A percentile compares a stretch with the other conserved stretches of the same genome.
phyloP scores from a whole-genome alignment of 1,139 yeast species.

The Protomyces inundatus region DNA sequence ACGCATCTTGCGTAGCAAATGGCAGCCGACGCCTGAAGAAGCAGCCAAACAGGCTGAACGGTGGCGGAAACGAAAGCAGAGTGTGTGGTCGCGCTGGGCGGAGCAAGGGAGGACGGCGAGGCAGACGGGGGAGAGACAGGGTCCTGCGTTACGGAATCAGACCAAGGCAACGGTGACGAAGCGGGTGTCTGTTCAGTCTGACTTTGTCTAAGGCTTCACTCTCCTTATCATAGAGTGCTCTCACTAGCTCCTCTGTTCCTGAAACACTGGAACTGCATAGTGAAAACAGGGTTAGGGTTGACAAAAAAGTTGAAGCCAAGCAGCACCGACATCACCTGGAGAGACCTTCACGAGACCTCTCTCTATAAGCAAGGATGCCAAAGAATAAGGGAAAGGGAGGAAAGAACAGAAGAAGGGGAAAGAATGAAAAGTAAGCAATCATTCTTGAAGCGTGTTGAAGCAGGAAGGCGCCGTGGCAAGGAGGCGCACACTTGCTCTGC shows the following conservation, averaged over 20 bases:
- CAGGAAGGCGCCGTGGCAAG: conserved; percentile 97
- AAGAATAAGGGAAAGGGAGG: conserved; percentile 50
- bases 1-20: conserved; percentile 67
- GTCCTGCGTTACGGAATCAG: too few species aligned
- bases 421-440: conserved; percentile 89
- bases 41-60: conserved; percentile 47
- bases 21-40: conserved; percentile 61
- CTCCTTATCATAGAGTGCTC: not conserved
- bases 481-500: conserved; percentile 36
- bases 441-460: conserved; percentile 90
- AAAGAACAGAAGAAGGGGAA: conserved; percentile 40
- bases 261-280: too few species aligned
- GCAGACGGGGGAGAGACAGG: too few species aligned
- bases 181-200: not conserved
- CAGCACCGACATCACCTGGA: too few species aligned
- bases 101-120: not conserved
- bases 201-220: not conserved
- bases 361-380: conserved; percentile 41
- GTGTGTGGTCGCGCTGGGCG: not conserved
- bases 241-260: not conserved
- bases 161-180: not conserved
- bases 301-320: too few species aligned
- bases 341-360: not conserved
- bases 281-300: not conserved
- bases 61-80: conserved; percentile 48